A percentile compares a stretch with the other conserved stretches of the same genome.
These are phyloP conservation scores for Bothia castanella DNA, from an alignment of 1,284 basidiomycete species.

Conservation along the genomic window DNA sequence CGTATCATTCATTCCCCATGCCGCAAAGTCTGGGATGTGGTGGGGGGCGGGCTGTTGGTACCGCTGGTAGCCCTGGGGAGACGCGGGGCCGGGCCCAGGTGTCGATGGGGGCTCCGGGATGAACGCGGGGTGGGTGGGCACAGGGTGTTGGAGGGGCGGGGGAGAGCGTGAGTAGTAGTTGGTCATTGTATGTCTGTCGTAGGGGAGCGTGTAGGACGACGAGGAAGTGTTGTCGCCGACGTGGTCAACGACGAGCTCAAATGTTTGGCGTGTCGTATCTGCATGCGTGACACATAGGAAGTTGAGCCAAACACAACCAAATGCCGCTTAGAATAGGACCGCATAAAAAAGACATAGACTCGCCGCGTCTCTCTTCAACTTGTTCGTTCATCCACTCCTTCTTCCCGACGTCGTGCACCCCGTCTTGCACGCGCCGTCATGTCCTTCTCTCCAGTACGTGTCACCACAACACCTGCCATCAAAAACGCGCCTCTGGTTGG, in stretches of 20 bases:
- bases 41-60: slow-evolving; percentile 43
- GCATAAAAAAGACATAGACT: slow-evolving; percentile 24
- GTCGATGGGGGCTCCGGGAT: slow-evolving; percentile 86
- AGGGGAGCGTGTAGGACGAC: slow-evolving; percentile 1
- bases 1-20: slow-evolving; percentile 87
- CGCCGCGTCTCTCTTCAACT: slow-evolving; percentile 6
- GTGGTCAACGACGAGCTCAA: not conserved
- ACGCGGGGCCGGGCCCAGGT: slow-evolving; percentile 46
- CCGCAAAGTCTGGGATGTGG: slow-evolving; percentile 53
- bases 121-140: slow-evolving; percentile 85
- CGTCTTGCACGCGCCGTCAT: slow-evolving; percentile 27
- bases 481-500: slow-evolving; percentile 81
- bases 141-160: slow-evolving; percentile 82
- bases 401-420: slow-evolving; percentile 13
- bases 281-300: not conserved
- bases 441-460: slow-evolving; percentile 49
- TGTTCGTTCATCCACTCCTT: slow-evolving; percentile 22
- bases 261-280: not conserved
- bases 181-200: too few species aligned
- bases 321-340: slow-evolving; percentile 8
- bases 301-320: slow-evolving; percentile 25
- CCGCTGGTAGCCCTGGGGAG: slow-evolving; percentile 73
- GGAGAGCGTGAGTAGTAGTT: slow-evolving; percentile 59
- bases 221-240: not conserved
- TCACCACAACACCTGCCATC: slow-evolving; percentile 63